Conservation (phyloP, 768 basidiomycete species). For the Lactarius deliciosus region DNA sequence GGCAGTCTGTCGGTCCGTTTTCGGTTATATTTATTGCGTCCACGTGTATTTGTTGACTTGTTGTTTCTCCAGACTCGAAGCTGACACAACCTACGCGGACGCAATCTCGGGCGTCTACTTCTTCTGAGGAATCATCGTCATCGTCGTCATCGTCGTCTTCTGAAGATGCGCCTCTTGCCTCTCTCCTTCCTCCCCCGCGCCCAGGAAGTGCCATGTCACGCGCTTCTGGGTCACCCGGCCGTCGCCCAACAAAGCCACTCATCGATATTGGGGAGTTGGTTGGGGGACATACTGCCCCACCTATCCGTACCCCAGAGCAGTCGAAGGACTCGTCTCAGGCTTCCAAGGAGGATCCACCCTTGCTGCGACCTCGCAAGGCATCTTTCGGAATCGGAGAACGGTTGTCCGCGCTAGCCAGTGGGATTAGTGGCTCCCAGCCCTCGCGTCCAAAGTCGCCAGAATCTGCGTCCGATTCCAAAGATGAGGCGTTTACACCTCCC, state of each 20-base stretch:
- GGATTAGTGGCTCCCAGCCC: slow-evolving; percentile 16
- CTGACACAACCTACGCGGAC: slow-evolving; percentile 13
- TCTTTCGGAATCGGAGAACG: slow-evolving; percentile 27
- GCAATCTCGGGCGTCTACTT: slow-evolving; percentile 30
- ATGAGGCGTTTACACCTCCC: slow-evolving; percentile 27
- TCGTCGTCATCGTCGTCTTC: slow-evolving; percentile 29
- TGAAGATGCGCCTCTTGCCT: slow-evolving; percentile 64
- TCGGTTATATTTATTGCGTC: not conserved
- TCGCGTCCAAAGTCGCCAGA: slow-evolving; percentile 17
- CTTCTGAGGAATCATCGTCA: slow-evolving; percentile 32
- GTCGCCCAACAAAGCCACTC: slow-evolving; percentile 45
- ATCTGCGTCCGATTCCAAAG: slow-evolving; percentile 6
- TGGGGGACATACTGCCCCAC: slow-evolving; percentile 6
- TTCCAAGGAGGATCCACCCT: slow-evolving; percentile 3
- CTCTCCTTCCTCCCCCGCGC: slow-evolving; percentile 57
- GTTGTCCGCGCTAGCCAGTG: slow-evolving; percentile 24
- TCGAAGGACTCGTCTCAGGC: not conserved
- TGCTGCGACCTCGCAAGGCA: slow-evolving; percentile 19
- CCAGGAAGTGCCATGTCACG: slow-evolving; percentile 57
- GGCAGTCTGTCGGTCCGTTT: slow-evolving; percentile 19
- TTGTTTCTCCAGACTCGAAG: not conserved
- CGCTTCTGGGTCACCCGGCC: slow-evolving; percentile 29
- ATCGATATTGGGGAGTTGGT: slow-evolving; percentile 38
- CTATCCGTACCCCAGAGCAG: slow-evolving; percentile 10
- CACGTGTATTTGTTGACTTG: not conserved